A percentile compares a stretch with the other conserved stretches of the same genome.
Evolutionary conservation across 1,139 yeast genomes (phyloP).

Genomic region (Pichia sp.): DNA sequence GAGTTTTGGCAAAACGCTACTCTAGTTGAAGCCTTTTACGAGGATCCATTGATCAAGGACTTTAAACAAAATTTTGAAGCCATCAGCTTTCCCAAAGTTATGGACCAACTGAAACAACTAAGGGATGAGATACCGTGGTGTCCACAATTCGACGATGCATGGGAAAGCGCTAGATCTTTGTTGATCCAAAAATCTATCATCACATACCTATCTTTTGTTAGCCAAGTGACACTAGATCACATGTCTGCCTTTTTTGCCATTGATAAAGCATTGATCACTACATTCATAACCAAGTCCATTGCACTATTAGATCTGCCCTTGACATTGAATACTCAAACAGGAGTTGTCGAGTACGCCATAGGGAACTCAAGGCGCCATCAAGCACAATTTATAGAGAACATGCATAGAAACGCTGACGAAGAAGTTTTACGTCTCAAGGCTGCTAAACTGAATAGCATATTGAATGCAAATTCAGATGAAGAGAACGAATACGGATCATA

Average conservation of each 20-base stretch:
- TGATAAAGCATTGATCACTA: background rate
- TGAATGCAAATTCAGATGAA: background rate
- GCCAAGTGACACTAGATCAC: conserved; percentile 19
- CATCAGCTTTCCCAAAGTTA: background rate
- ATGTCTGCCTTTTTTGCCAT: conserved; percentile 20
- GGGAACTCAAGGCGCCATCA: background rate
- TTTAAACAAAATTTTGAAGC: conserved; percentile 1
- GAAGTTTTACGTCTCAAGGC: conserved; percentile 16
- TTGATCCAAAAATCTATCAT: conserved; percentile 18
- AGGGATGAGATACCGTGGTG: conserved; percentile 9
- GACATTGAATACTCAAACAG: conserved; percentile 18
- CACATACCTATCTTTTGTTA: conserved; percentile 22
- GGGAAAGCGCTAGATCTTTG: background rate
- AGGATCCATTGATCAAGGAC: background rate
- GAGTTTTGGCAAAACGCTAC: background rate
- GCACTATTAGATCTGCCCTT: conserved; percentile 22
- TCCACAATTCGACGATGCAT: background rate
- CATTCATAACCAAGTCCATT: background rate
- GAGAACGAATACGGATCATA: background rate
- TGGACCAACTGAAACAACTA: background rate
- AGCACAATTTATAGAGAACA: background rate
- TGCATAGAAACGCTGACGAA: conserved; percentile 12
- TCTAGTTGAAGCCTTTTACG: conserved; percentile 8
- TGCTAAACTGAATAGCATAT: conserved; percentile 4
- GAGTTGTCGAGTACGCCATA: conserved; percentile 8